phyloP scores from a whole-genome alignment of 805 yeast species.

The Komagataella pseudopastoris region DNA sequence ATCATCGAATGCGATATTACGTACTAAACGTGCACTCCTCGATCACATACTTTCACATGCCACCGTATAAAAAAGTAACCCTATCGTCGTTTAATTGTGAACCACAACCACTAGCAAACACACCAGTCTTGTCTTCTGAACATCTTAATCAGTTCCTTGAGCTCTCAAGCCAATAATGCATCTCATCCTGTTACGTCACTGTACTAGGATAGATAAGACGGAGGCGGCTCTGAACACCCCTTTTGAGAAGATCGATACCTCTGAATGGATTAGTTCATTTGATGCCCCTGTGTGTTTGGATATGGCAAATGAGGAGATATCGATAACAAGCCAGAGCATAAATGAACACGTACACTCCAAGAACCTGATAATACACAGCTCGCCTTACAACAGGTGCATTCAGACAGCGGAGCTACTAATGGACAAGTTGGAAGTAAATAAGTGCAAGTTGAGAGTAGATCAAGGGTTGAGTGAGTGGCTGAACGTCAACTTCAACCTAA shows the following conservation, averaged over 20 bases:
- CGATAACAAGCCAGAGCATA: slow-evolving; percentile 10
- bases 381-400: slow-evolving; percentile 30
- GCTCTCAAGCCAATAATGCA: slow-evolving; percentile 11
- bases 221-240: not conserved
- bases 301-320: slow-evolving; percentile 13
- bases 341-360: slow-evolving; percentile 1
- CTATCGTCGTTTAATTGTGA: not conserved
- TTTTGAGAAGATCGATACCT: slow-evolving; percentile 8
- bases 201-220: slow-evolving; percentile 16
- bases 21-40: not conserved
- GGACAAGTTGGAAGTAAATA: slow-evolving; percentile 2
- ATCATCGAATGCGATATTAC: not conserved
- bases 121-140: not conserved
- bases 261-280: slow-evolving; percentile 19
- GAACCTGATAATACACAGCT: slow-evolving; percentile 20
- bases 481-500: slow-evolving; percentile 23
- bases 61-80: not conserved
- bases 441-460: slow-evolving; percentile 20
- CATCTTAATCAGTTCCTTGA: not conserved
- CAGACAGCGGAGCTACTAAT: slow-evolving; percentile 23
- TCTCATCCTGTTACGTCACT: slow-evolving; percentile 18
- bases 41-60: not conserved
- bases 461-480: slow-evolving; percentile 30
- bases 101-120: not conserved
- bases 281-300: slow-evolving; percentile 20